Base-by-base conservation (phyloP, 257 asterid genomes). In the Catharanthus roseus region DNA sequence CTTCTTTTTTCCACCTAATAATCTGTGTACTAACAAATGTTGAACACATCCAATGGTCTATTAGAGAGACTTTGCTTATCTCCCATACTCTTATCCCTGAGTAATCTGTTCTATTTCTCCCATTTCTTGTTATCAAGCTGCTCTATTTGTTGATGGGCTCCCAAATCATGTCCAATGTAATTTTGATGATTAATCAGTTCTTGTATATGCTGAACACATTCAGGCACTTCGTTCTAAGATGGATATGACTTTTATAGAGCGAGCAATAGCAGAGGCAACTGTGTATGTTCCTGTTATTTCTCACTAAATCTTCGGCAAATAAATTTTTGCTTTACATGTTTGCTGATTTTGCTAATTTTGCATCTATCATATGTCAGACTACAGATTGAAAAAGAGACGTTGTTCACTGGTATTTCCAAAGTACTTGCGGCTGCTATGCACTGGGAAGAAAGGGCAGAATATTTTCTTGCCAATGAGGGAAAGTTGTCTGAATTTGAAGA, bases 331-430 rank as follows among this genome's bases (percentile, higher is more conserved):
- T 81, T 72, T 39, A 63, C 36, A 75, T 54, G 47, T 19, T 41
- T 63, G 51, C 58, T 74, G 61, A 64, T 71, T 70, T 60, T 68
- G 73, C 77, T 73, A 29, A 73, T 76, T 56, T 79, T 67, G 75
- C 79, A 77, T 82, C 70, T 67, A 71, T 58, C 76, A 65, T 77
- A 71, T 77, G 74, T 71, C 96, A 93, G 98, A 77, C 79, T 88
- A 72, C 97, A 89, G 83, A 86, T 93, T 77, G 90, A 85, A 80
- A 81, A 83, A 74, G 98, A 93, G 86, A 85, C 89, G 77, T 72
- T 83, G 50, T 93, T 93, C 74, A 60, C 83, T 77, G 90, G 83
- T 78, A 78, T 90, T 57, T 84, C 86, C 64, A 75, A 72, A 70
- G 82, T 81, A 62, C 82, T 78, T 53, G 82, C 81, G 21, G 65